Evolutionary conservation across 768 basidiomycete species (phyloP).

Genomic region (Kwoniella botswanensis): DNA sequence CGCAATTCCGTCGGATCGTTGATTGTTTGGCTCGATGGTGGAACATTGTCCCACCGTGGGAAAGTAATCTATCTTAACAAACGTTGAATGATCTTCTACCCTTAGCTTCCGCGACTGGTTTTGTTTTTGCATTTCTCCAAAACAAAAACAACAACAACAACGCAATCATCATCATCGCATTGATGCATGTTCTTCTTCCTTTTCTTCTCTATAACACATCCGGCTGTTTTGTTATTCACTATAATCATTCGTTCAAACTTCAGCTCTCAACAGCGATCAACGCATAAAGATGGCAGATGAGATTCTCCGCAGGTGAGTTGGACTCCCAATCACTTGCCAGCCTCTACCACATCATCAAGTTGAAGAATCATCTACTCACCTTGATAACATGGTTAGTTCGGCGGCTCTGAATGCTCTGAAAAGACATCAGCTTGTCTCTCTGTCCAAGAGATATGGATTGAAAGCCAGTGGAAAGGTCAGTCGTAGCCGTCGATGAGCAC

Average conservation of each 20-base stretch:
- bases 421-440: constrained; percentile 49
- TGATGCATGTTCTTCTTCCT: no score
- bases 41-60: constrained; percentile 13
- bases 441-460: constrained; percentile 50
- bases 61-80: neutral
- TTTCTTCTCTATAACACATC: no score
- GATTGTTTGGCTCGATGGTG: no score
- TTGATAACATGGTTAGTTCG: constrained; percentile 22
- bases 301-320: constrained; percentile 46
- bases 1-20: no score
- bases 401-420: constrained; percentile 50
- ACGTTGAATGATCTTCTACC: constrained; percentile 16
- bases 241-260: neutral
- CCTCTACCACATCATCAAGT: neutral
- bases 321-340: neutral
- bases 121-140: neutral
- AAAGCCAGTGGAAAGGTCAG: constrained; percentile 50
- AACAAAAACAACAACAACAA: neutral
- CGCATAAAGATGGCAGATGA: constrained; percentile 27
- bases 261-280: no score
- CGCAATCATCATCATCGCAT: no score
- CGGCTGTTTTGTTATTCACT: no score
- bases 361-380: constrained; percentile 5
- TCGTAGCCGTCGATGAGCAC: neutral
- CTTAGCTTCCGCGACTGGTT: constrained; percentile 22